Percentiles rank a stretch among this genome's conserved stretches.
Evolutionary conservation across 2,329 filamentous ascomycete species (phyloP).

Genomic region (Fusarium subglutinans): DNA sequence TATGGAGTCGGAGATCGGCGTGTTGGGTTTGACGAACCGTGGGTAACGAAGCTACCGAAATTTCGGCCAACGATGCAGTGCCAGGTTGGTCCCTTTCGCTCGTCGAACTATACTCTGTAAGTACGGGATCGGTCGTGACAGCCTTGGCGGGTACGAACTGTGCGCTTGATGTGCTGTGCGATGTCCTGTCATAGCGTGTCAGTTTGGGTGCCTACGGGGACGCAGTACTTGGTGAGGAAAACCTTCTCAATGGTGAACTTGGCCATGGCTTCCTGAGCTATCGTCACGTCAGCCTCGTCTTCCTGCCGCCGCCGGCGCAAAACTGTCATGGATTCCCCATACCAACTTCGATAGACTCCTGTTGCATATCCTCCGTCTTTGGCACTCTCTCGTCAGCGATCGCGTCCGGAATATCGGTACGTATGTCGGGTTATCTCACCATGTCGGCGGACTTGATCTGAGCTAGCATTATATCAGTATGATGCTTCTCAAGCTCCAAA

Average conservation of each 20-base stretch:
- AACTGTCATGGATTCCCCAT: constrained; percentile 51
- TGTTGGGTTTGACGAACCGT: constrained; percentile 70
- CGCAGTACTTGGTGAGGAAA: constrained; percentile 16
- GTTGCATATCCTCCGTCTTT: constrained; percentile 96
- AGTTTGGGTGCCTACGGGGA: constrained; percentile 4
- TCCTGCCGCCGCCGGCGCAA: constrained; percentile 1
- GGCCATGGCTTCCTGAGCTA: constrained; percentile 70
- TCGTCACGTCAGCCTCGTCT: constrained; percentile 40
- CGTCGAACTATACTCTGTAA: constrained; percentile 77
- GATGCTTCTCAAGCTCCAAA: background rate
- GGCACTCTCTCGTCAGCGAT: constrained; percentile 44
- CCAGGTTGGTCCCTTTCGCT: constrained; percentile 97
- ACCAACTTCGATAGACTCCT: constrained; percentile 96
- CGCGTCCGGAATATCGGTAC: constrained; percentile 13
- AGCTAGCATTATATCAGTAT: constrained; percentile 62
- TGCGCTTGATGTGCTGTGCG: constrained; percentile 94
- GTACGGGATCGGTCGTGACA: constrained; percentile 18
- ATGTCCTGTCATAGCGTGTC: constrained; percentile 74
- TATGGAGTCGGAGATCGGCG: constrained; percentile 1
- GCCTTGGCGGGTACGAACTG: constrained; percentile 60
- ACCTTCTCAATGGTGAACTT: constrained; percentile 72
- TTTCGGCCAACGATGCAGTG: constrained; percentile 99
- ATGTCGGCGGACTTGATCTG: constrained; percentile 99
- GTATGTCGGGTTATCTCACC: constrained; percentile 65
- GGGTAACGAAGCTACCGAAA: constrained; percentile 98